phyloP scores from a whole-genome alignment of 192 early-diverging fungal species.

The Funneliformis mosseae region DNA sequence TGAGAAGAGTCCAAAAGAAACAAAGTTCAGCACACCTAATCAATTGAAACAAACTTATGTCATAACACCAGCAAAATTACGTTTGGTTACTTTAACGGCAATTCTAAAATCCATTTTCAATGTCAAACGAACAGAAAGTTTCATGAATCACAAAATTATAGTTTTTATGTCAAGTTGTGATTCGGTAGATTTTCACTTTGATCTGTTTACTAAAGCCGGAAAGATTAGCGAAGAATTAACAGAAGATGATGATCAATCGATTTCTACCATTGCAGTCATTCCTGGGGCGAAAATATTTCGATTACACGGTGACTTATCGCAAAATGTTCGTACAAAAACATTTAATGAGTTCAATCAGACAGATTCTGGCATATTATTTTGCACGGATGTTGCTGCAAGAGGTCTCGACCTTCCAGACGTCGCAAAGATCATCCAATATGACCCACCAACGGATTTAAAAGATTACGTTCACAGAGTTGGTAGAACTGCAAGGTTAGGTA shows the following conservation, averaged over 20 bases:
- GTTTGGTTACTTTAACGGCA: slow-evolving; percentile 82
- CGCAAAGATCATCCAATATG: slow-evolving; percentile 90
- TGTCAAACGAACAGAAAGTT: slow-evolving; percentile 6
- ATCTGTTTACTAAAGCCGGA: slow-evolving; percentile 71
- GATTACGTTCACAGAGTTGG: slow-evolving; percentile 98
- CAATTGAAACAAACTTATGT: slow-evolving; percentile 89
- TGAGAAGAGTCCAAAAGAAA: slow-evolving; percentile 35
- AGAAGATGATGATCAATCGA: slow-evolving; percentile 43
- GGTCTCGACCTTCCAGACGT: slow-evolving; percentile 97
- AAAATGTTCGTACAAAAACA: slow-evolving; percentile 74
- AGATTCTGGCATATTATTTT: slow-evolving; percentile 78
- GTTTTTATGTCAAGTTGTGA: slow-evolving; percentile 95
- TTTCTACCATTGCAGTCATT: slow-evolving; percentile 54
- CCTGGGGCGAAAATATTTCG: slow-evolving; percentile 73
- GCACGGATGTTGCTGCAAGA: slow-evolving; percentile 97
- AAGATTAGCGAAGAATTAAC: slow-evolving; percentile 47
- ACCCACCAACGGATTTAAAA: slow-evolving; percentile 89
- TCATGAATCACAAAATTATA: slow-evolving; percentile 66
- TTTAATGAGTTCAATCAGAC: slow-evolving; percentile 71
- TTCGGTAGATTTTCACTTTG: slow-evolving; percentile 94
- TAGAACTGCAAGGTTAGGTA: slow-evolving; percentile 93
- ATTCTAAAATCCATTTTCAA: slow-evolving; percentile 63
- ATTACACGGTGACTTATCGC: slow-evolving; percentile 88
- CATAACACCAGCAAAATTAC: slow-evolving; percentile 87
- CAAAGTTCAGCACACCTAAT: slow-evolving; percentile 71